Evolutionary conservation across 2,329 filamentous ascomycete species (phyloP), one percentile per base, ranked within the genome.

Genomic region (Nothophaeocryptopus gaeumannii): DNA sequence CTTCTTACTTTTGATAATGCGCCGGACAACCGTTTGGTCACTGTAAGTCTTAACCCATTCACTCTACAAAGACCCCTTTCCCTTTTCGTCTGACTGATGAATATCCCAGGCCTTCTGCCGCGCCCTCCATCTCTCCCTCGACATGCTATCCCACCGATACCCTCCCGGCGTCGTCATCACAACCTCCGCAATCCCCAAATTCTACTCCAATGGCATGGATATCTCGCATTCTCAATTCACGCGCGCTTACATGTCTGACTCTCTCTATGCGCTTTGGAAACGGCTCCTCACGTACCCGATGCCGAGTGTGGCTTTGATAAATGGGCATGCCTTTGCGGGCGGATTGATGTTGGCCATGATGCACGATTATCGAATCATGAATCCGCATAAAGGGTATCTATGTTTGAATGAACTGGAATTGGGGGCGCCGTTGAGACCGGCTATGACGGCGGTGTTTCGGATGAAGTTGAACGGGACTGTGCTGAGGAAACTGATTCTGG

Each of bases 341-440:
- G 88, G 86, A n/a, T 74, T 91, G 53, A 91, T 93, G 84, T 74
- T 86, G 8, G 81, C 86, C 51, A 88, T 89, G 80, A 82, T 86
- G 70, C 87, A 91, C 70, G 88, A 92, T 45, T 93, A 93, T 73
- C 81, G 89, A 26, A 77, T 93, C 58, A 86, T 88, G 73, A 86
- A 86, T 63, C 79, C 84, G 0, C 64, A 76, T 1, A 76, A 79
- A 14, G 89, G 88, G n/a, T 91, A 82, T 70, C 68, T 88, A 34
- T 92, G 88, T 70, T 73, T 93, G 58, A 92, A 92, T 69, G 88
- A 93, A 72, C 76, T 93, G 11, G 83, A 90, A 58, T 86, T 93
- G 54, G 88, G 88, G 44, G 84, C 85, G 1, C 81, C 85, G n/a
- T 78, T 93, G 32, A 80, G 83, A 58, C 78, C 87, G 2, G 77